A percentile compares a stretch with the other conserved stretches of the same genome.
Evolutionary conservation across 2,329 filamentous ascomycete species (phyloP).

Genomic region (Lasiodiplodia sp.): DNA sequence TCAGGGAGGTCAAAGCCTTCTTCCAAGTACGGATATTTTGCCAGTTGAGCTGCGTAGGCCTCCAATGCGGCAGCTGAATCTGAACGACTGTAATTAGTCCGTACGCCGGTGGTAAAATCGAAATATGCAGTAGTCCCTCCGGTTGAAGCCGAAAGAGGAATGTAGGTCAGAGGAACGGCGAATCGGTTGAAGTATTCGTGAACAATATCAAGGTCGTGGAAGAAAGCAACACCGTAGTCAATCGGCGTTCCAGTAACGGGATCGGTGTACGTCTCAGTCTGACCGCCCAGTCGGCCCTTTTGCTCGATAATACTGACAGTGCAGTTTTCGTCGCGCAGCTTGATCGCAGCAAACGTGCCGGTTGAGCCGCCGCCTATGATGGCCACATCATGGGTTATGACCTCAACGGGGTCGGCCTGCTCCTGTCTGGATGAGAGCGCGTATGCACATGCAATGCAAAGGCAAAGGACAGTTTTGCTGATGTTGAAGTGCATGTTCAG

Average conservation of each 20-base stretch:
- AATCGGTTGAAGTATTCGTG: conserved; percentile 55
- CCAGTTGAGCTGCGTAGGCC: conserved; percentile 39
- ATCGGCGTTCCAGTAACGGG: conserved; percentile 42
- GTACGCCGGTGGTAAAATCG: conserved; percentile 42
- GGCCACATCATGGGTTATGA: conserved; percentile 38
- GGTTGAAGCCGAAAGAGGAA: conserved; percentile 17
- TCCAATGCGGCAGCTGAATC: conserved; percentile 31
- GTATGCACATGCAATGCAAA: background rate
- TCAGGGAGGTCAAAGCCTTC: conserved; percentile 54
- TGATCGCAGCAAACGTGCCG: conserved; percentile 52
- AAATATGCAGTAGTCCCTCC: conserved; percentile 36
- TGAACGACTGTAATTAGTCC: conserved; percentile 27
- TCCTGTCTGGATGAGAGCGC: background rate
- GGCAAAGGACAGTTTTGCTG: background rate
- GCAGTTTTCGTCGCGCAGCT: conserved; percentile 47
- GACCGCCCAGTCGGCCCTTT: conserved; percentile 53
- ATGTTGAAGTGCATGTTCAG: background rate
- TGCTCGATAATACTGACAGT: conserved; percentile 52
- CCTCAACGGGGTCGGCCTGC: background rate
- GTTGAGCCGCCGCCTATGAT: conserved; percentile 54
- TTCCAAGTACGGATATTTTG: conserved; percentile 44
- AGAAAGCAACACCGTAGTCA: conserved; percentile 51
- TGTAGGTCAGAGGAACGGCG: conserved; percentile 45
- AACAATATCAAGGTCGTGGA: conserved; percentile 50
- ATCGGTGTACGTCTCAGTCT: conserved; percentile 57